Evolutionary conservation across 257 asterid species (phyloP), one percentile per base, ranked within the genome.

Genomic region (Penstemon davidsonii): DNA sequence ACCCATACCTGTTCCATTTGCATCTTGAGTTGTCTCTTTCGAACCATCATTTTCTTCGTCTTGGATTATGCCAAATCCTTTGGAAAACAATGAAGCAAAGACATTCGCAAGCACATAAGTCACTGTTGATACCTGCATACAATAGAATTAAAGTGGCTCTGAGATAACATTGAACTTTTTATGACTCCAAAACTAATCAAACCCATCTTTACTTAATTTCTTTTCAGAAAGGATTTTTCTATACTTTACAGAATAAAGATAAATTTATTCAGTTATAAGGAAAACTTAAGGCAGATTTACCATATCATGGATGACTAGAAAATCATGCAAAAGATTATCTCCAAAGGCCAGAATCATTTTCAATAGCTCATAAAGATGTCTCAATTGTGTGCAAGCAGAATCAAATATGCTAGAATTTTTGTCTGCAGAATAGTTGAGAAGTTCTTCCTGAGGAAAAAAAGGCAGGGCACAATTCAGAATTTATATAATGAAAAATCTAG

Each of bases 1-100:
- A 67, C 97, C 96, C 91, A 94, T 87, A 66, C 99, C 99, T 8
- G 95, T 94, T 71, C 97, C 99, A 68, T 69, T 77, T 51, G 90
- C 92, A 69, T 94, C 96, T 71, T 84, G 80, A 73, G 85, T 80
- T 55, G 41, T 72, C 68, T 81, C 93, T 7, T 79, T 75, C 53
- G 61, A 64, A 55, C 75, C 55, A 40, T 83, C 91, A 60, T 71
- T 70, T 45, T 76, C 78, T 73, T 84, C 83, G n/a, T 85, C 96
- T 62, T 91, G 93, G 19, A 71, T 56, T 53, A 78, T 72, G 51
- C 99, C 97, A 76, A 73, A 88, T 39, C 97, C 99, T 78, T 84
- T 83, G 64, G 88, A 75, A 72, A 88, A 88, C 58, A 94, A 76
- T 11, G 92, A 81, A 64, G 87, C 79, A 58, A 88, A 83, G 62